These are phyloP conservation scores for Fonsecaea pugnacius DNA, from an alignment of 2,329 filamentous ascomycete genomes.

Conservation along the genomic window DNA sequence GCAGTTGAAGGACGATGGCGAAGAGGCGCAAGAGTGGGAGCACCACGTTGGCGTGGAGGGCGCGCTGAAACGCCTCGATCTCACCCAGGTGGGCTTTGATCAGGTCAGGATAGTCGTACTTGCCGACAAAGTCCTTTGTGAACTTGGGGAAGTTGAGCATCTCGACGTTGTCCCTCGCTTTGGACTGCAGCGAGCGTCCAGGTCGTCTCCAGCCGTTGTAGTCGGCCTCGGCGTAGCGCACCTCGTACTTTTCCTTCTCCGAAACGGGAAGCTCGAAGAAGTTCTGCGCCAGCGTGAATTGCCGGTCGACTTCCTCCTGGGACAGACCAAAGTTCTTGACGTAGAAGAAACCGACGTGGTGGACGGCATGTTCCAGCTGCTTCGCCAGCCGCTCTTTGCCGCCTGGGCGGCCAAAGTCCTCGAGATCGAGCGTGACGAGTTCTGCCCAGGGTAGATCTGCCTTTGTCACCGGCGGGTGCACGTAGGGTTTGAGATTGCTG, in stretches of 20 bases:
- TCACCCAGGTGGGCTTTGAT: conserved; percentile 55
- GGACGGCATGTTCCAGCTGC: conserved; percentile 59
- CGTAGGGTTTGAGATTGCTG: conserved; percentile 27
- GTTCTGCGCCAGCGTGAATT: conserved; percentile 63
- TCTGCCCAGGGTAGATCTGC: conserved; percentile 55
- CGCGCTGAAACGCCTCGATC: conserved; percentile 60
- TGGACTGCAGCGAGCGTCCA: conserved; percentile 43
- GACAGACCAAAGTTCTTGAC: conserved; percentile 63
- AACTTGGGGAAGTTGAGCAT: conserved; percentile 66
- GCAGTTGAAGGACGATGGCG: conserved; percentile 63
- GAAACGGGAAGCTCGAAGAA: conserved; percentile 60
- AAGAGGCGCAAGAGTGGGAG: conserved; percentile 61
- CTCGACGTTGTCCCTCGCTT: conserved; percentile 57
- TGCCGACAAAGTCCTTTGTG: conserved; percentile 48
- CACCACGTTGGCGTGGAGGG: conserved; percentile 60
- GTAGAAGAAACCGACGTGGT: conserved; percentile 63
- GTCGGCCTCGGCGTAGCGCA: conserved; percentile 55
- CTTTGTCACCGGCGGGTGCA: conserved; percentile 28
- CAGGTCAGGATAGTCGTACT: conserved; percentile 50
- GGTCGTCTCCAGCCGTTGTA: conserved; percentile 61
- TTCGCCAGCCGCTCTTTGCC: conserved; percentile 59
- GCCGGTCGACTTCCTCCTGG: conserved; percentile 61
- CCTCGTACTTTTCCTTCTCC: conserved; percentile 63
- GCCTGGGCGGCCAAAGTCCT: conserved; percentile 56
- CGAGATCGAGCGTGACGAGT: conserved; percentile 62